Conservation (phyloP, 306 rosid species). For the Carpinus viminea region DNA sequence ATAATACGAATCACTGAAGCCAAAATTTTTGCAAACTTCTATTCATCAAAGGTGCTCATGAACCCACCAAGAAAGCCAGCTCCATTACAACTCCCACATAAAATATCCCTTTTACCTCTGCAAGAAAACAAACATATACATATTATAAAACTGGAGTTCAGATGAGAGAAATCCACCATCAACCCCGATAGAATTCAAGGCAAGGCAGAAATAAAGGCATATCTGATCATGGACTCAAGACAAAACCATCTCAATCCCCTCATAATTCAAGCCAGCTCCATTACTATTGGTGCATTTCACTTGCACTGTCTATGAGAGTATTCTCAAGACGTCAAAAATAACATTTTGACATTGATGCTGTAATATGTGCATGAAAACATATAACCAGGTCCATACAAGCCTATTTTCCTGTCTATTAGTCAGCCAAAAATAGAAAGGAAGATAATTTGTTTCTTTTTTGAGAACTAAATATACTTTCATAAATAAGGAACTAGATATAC, state of each 20-base stretch:
- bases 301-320: conserved; percentile 4
- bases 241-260: too few relatives aligned
- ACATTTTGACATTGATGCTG: not conserved
- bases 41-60: conserved; percentile 80
- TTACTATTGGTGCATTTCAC: not conserved
- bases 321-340: not conserved
- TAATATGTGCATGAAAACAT: not conserved
- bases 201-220: not conserved
- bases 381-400: not conserved
- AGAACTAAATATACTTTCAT: not conserved
- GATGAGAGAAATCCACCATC: not conserved
- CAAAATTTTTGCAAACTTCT: conserved; percentile 31
- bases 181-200: not conserved
- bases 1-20: not conserved
- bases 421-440: not conserved
- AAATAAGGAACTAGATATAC: not conserved
- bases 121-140: conserved; percentile 28
- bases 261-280: too few relatives aligned
- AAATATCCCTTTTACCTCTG: conserved; percentile 84
- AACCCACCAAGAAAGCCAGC: conserved; percentile 95
- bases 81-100: conserved; percentile 92
- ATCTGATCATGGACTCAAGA: not conserved
- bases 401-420: not conserved
- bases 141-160: conserved; percentile 3
- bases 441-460: not conserved